Percentiles rank a stretch among this genome's conserved stretches.
phyloP scores from a whole-genome alignment of 768 basidiomycete species.

The Chalciporus pseudorubinellus region DNA sequence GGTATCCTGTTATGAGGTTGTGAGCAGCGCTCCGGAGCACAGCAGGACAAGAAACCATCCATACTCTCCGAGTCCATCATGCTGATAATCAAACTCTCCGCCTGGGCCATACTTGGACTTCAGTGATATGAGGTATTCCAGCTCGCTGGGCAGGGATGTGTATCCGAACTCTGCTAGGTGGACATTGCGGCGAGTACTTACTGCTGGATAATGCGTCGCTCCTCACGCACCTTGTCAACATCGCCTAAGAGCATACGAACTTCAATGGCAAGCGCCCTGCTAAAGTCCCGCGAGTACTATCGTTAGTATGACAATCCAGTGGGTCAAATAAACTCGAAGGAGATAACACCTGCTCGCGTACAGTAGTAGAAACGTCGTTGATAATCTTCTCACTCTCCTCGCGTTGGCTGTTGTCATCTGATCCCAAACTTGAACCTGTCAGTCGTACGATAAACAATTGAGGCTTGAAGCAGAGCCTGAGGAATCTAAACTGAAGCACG shows the following conservation, averaged over 20 bases:
- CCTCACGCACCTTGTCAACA: conserved; percentile 79
- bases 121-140: background rate
- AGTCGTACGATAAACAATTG: conserved; percentile 9
- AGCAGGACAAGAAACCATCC: background rate
- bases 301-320: conserved; percentile 28
- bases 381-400: conserved; percentile 66
- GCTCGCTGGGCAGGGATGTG: background rate
- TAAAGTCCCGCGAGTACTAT: conserved; percentile 84
- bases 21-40: background rate
- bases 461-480: conserved; percentile 9
- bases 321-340: background rate
- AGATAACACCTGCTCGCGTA: conserved; percentile 66
- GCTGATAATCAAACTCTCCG: background rate
- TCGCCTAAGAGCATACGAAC: conserved; percentile 80
- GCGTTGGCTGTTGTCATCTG: conserved; percentile 51
- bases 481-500: too few species aligned
- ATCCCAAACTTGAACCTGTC: conserved; percentile 53
- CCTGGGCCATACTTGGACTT: background rate
- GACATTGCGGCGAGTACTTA: background rate
- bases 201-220: conserved; percentile 48
- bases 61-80: too few species aligned
- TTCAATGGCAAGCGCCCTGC: conserved; percentile 77
- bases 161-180: background rate
- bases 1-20: background rate
- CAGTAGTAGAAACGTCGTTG: conserved; percentile 48